Evolutionary conservation across 352 stramenopile genomes (phyloP).

Genomic region (Pythium scleroteichum): DNA sequence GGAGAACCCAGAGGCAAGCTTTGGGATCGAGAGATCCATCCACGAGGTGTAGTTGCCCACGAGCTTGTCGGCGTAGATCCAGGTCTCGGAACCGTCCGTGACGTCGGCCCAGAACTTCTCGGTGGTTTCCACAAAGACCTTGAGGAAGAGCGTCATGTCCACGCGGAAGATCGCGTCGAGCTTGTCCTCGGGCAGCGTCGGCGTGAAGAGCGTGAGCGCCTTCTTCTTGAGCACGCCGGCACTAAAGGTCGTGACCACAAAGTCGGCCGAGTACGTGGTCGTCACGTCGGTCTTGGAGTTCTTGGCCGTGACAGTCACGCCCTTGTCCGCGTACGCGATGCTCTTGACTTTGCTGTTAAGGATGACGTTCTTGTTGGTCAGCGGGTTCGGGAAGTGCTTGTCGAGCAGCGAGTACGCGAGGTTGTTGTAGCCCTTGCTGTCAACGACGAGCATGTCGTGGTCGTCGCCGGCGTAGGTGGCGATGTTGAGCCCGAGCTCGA

Average conservation of each 20-base stretch:
- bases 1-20: background rate
- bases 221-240: constrained; percentile 2
- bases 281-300: background rate
- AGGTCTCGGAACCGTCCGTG: constrained; percentile 1
- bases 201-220: background rate
- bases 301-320: background rate
- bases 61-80: constrained; percentile 2
- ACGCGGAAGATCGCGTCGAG: constrained; percentile 9
- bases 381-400: constrained; percentile 8
- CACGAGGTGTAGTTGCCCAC: constrained; percentile 2
- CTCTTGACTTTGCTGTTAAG: constrained; percentile 9
- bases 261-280: constrained; percentile 3
- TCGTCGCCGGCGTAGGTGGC: background rate
- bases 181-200: constrained; percentile 3
- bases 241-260: constrained; percentile 7
- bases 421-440: constrained; percentile 9
- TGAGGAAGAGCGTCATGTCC: constrained; percentile 11
- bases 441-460: constrained; percentile 4
- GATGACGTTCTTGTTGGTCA: background rate
- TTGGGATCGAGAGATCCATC: constrained; percentile 4
- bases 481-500: constrained; percentile 5
- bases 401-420: constrained; percentile 1
- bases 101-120: constrained; percentile 6
- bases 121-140: constrained; percentile 6
- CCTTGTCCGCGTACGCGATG: background rate